These are phyloP conservation scores for Mycena crocata DNA, from an alignment of 768 basidiomycete species.

Conservation along the genomic window DNA sequence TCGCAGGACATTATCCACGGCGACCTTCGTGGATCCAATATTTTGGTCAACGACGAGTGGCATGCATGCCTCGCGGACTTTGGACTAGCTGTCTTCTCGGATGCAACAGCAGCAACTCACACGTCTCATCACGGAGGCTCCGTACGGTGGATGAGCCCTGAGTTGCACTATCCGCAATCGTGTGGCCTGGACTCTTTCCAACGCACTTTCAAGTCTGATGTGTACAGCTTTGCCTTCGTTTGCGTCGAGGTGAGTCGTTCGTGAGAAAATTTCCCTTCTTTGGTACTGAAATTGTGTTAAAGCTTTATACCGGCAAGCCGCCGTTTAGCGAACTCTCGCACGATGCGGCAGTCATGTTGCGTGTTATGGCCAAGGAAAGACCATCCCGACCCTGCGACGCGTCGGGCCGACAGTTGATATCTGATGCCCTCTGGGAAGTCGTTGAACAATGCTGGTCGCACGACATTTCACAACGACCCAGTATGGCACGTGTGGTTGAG, in stretches of 20 bases:
- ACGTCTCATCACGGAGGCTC: slow-evolving; percentile 34
- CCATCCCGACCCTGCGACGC: slow-evolving; percentile 32
- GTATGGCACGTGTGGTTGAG: slow-evolving; percentile 31
- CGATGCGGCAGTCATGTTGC: slow-evolving; percentile 35
- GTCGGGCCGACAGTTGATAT: slow-evolving; percentile 17
- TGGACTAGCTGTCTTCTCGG: slow-evolving; percentile 39
- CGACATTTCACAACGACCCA: slow-evolving; percentile 26
- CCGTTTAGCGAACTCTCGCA: slow-evolving; percentile 36
- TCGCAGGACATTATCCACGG: slow-evolving; percentile 53
- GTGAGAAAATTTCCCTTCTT: not conserved
- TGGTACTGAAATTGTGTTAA: not conserved
- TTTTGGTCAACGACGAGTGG: slow-evolving; percentile 38
- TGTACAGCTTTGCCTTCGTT: slow-evolving; percentile 39
- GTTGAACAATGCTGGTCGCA: slow-evolving; percentile 35
- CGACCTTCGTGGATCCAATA: slow-evolving; percentile 53
- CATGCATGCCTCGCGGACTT: slow-evolving; percentile 42
- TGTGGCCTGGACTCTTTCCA: slow-evolving; percentile 32
- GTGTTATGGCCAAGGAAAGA: slow-evolving; percentile 34
- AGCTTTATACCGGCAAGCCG: slow-evolving; percentile 36
- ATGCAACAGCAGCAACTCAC: slow-evolving; percentile 37
- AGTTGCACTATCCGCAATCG: slow-evolving; percentile 36
- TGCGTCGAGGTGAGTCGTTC: slow-evolving; percentile 36
- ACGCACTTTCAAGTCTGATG: slow-evolving; percentile 38
- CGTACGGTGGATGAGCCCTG: slow-evolving; percentile 42
- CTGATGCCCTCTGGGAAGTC: slow-evolving; percentile 30